phyloP scores from a whole-genome alignment of 2,329 filamentous ascomycete genomes.

The Coleophoma crateriformis region DNA sequence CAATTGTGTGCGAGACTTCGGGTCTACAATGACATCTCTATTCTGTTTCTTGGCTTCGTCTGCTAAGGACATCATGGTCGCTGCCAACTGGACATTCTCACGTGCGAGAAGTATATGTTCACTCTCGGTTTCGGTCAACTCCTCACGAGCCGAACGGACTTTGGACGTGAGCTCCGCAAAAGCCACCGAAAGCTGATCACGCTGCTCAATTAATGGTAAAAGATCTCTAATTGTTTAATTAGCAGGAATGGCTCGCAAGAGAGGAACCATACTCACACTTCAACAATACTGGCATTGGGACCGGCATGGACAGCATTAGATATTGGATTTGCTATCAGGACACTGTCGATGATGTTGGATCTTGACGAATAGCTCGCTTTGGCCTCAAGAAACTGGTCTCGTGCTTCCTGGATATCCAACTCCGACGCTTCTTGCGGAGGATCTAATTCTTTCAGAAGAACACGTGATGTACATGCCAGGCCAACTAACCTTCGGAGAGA shows the following conservation, averaged over 20 bases:
- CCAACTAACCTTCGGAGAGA: slow-evolving; percentile 18
- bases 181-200: slow-evolving; percentile 60
- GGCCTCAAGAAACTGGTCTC: slow-evolving; percentile 61
- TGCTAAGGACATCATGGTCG: slow-evolving; percentile 57
- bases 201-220: slow-evolving; percentile 57
- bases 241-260: background rate
- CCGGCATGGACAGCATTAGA: slow-evolving; percentile 72
- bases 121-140: slow-evolving; percentile 51
- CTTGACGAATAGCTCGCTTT: slow-evolving; percentile 65
- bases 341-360: slow-evolving; percentile 62
- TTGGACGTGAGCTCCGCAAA: slow-evolving; percentile 54
- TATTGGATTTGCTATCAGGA: slow-evolving; percentile 68
- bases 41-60: slow-evolving; percentile 47
- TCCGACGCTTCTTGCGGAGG: slow-evolving; percentile 32
- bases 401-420: slow-evolving; percentile 49
- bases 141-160: slow-evolving; percentile 42
- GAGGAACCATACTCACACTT: slow-evolving; percentile 47
- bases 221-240: slow-evolving; percentile 33
- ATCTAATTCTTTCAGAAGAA: slow-evolving; percentile 15
- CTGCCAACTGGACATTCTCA: slow-evolving; percentile 58
- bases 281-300: slow-evolving; percentile 56
- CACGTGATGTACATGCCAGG: slow-evolving; percentile 5
- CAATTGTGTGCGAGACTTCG: slow-evolving; percentile 48
- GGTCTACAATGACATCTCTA: slow-evolving; percentile 47
- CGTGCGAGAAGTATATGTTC: slow-evolving; percentile 50